phyloP scores from a whole-genome alignment of 352 stramenopile genomes.

The Pythium myriotylum region DNA sequence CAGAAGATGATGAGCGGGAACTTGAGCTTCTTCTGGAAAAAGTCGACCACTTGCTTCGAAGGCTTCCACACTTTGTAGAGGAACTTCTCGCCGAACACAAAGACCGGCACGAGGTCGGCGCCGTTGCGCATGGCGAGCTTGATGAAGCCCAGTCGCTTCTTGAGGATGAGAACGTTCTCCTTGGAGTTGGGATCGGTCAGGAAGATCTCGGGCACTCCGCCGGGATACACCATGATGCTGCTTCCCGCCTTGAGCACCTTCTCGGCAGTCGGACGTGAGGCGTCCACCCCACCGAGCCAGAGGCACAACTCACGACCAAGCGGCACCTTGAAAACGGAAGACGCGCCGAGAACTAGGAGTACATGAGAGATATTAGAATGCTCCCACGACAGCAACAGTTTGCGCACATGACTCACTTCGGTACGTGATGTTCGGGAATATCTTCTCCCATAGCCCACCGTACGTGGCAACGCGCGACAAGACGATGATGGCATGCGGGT shows the following conservation, averaged over 20 bases:
- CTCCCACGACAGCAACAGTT: background rate
- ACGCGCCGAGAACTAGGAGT: slow-evolving; percentile 48
- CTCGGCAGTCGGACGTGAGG: slow-evolving; percentile 62
- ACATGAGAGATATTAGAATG: background rate
- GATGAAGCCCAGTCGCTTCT: slow-evolving; percentile 73
- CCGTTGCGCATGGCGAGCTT: slow-evolving; percentile 75
- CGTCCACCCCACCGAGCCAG: slow-evolving; percentile 70
- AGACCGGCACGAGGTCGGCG: slow-evolving; percentile 67
- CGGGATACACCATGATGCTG: slow-evolving; percentile 72
- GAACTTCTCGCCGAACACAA: slow-evolving; percentile 82
- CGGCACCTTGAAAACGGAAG: slow-evolving; percentile 68
- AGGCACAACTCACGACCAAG: slow-evolving; percentile 63
- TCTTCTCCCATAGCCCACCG: slow-evolving; percentile 62
- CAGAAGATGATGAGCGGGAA: slow-evolving; percentile 78
- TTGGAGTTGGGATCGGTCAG: slow-evolving; percentile 67
- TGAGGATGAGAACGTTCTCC: slow-evolving; percentile 64
- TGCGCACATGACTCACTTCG: slow-evolving; percentile 35
- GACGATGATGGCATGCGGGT: slow-evolving; percentile 73
- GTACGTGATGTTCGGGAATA: slow-evolving; percentile 56
- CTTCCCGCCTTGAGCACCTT: slow-evolving; percentile 64
- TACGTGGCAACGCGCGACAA: slow-evolving; percentile 64
- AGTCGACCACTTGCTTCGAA: slow-evolving; percentile 48
- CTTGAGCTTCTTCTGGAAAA: slow-evolving; percentile 65
- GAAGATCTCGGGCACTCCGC: slow-evolving; percentile 78
- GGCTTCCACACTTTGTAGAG: slow-evolving; percentile 80